A percentile compares a stretch with the other conserved stretches of the same genome.
Conservation (phyloP, 169 alveolate genomes). For the Amoebophrya sp. region DNA sequence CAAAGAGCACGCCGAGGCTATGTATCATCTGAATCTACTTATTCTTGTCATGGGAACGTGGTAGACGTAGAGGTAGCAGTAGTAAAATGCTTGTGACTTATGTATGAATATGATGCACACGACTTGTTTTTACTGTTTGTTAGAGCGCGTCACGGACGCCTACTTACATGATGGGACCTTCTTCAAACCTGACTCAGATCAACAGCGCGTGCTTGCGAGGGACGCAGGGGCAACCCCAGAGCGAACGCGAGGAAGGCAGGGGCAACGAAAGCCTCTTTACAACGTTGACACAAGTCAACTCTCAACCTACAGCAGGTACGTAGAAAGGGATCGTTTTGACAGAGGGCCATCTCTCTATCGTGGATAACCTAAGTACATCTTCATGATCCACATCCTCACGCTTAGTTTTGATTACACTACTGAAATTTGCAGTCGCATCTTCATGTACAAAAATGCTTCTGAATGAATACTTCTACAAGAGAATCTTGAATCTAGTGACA, state of each 20-base stretch:
- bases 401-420: no score
- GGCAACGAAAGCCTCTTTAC: neutral
- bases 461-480: no score
- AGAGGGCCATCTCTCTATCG: no score
- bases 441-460: no score
- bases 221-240: neutral
- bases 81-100: neutral
- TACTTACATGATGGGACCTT: neutral
- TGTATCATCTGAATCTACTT: neutral
- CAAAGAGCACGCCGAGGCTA: neutral
- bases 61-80: neutral
- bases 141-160: neutral
- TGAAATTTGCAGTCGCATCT: no score
- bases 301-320: neutral
- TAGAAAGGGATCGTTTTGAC: neutral
- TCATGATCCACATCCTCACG: no score
- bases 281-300: neutral
- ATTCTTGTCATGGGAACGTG: no score
- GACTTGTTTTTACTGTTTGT: neutral
- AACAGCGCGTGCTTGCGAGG: neutral
- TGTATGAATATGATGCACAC: neutral
- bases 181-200: neutral
- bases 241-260: neutral
- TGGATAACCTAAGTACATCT: no score
- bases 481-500: no score